Base-by-base conservation (phyloP, 805 yeast genomes). In the Candida ortonii region DNA sequence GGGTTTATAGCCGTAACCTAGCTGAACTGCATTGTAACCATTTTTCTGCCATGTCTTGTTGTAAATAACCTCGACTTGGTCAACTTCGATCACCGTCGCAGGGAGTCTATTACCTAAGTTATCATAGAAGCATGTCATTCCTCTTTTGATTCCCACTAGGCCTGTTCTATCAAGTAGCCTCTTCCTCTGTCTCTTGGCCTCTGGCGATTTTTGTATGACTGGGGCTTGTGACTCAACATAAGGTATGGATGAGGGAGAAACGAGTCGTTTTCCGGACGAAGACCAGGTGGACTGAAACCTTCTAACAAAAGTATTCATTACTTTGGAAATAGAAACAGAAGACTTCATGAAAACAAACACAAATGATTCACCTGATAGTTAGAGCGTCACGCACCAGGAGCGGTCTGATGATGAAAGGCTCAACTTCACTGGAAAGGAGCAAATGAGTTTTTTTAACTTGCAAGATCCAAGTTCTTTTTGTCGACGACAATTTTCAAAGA, bases 51-150 rank as follows among this genome's bases (percentile, higher is more conserved):
- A 52, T 3, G 90, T 82, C 57, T 83, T 84, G 50, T 76, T 77
- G 53, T 73, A 71, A 12, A 82, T 62, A 12, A 93, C 97, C 65
- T 93, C 97, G 44, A 86, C 85, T 36, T 89, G 77, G 57, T 88
- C 84, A 41, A 93, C 73, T 56, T 88, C 94, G 25, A 93, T 66
- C 7, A 93, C 84, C 4, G 98, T 93, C 30, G 94, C 93, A 2
- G 95, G 89, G 35, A 71, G 60, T 43, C 78, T 78, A 34, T 67
- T 68, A 17, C 96, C 97, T 22, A 63, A 62, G 18, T 73, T 71
- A 43, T 80, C 80, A 53, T 73, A 90, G 73, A 78, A 84, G 11
- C 93, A 78, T 32, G 88, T 78, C 96, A 90, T 90, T 12, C 97
- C 97, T 39, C 82, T 69, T 57, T 93, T 93, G 44, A 78, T 66